Evolutionary conservation across 2,329 filamentous ascomycete species (phyloP).

Genomic region (Stylonectria norvegica): DNA sequence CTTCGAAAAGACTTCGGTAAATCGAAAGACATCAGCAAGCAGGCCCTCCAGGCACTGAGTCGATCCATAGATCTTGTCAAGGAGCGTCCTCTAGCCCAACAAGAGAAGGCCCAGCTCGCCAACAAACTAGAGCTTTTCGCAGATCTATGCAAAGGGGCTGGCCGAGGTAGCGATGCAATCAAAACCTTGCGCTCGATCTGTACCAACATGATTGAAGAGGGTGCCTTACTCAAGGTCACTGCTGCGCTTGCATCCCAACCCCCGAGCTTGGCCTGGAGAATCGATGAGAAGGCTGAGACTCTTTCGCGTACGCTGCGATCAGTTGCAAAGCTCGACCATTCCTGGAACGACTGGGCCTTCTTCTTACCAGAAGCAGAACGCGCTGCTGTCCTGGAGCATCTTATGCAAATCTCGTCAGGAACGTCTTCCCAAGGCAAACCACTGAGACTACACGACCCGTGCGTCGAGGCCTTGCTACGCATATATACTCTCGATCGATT

Average conservation of each 20-base stretch:
- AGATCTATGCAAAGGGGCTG: constrained; percentile 53
- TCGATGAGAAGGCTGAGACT: constrained; percentile 45
- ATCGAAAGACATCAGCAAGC: constrained; percentile 35
- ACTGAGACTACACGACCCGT: constrained; percentile 43
- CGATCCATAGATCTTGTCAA: constrained; percentile 62
- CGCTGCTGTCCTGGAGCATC: constrained; percentile 58
- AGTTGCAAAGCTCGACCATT: constrained; percentile 57
- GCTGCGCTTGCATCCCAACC: constrained; percentile 47
- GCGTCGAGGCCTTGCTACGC: constrained; percentile 45
- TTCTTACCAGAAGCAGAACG: constrained; percentile 50
- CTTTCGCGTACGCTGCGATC: constrained; percentile 59
- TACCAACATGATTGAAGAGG: constrained; percentile 56
- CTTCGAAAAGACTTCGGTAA: constrained; percentile 44
- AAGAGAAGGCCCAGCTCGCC: constrained; percentile 56
- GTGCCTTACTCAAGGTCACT: constrained; percentile 53
- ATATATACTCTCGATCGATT: constrained; percentile 49
- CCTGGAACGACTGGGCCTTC: constrained; percentile 55
- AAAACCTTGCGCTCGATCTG: constrained; percentile 59
- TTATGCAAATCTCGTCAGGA: constrained; percentile 49
- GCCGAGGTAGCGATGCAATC: constrained; percentile 55
- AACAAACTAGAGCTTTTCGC: constrained; percentile 66
- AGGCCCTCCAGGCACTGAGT: constrained; percentile 55
- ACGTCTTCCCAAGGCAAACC: constrained; percentile 32
- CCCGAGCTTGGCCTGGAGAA: constrained; percentile 51
- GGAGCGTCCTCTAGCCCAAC: constrained; percentile 50